phyloP scores from a whole-genome alignment of 768 basidiomycete species.

The Tephrocybe sp. region DNA sequence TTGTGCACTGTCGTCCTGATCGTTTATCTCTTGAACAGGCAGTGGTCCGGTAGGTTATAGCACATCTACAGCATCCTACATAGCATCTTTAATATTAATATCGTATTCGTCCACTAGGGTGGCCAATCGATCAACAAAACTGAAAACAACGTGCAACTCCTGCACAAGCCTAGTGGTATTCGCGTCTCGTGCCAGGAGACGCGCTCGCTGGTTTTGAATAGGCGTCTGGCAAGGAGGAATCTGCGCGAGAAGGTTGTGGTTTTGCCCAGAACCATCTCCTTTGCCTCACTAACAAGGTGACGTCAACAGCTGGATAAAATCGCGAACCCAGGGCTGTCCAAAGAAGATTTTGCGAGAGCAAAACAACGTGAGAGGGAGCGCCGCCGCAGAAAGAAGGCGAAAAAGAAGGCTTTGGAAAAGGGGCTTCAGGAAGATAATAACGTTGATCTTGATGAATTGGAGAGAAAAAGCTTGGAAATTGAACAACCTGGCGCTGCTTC shows the following conservation, averaged over 20 bases:
- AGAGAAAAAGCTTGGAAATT: slow-evolving; percentile 6
- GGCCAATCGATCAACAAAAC: slow-evolving; percentile 99
- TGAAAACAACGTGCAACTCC: slow-evolving; percentile 84
- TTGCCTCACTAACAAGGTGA: slow-evolving; percentile 20
- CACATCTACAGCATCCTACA: slow-evolving; percentile 12
- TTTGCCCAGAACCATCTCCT: slow-evolving; percentile 17
- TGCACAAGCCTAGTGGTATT: slow-evolving; percentile 87
- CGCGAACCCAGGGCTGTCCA: slow-evolving; percentile 76
- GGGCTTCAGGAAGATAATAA: slow-evolving; percentile 15
- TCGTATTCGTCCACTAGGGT: slow-evolving; percentile 45
- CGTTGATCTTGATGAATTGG: background rate
- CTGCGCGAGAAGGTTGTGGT: slow-evolving; percentile 67
- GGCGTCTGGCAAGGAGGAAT: slow-evolving; percentile 71
- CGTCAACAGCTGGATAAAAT: slow-evolving; percentile 63
- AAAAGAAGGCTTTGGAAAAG: slow-evolving; percentile 53
- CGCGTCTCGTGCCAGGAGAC: slow-evolving; percentile 89
- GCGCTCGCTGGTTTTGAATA: slow-evolving; percentile 77
- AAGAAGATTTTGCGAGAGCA: slow-evolving; percentile 64
- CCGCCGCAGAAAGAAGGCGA: slow-evolving; percentile 74
- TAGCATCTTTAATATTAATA: slow-evolving; percentile 23
- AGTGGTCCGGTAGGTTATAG: slow-evolving; percentile 67
- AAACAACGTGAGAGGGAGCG: slow-evolving; percentile 77
- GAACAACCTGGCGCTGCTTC: background rate
- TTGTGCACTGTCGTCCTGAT: background rate
- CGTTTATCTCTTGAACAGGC: slow-evolving; percentile 44